Percentiles rank a stretch among this genome's conserved stretches.
phyloP scores from a whole-genome alignment of 1,284 basidiomycete genomes.

The Abortiporus biennis region DNA sequence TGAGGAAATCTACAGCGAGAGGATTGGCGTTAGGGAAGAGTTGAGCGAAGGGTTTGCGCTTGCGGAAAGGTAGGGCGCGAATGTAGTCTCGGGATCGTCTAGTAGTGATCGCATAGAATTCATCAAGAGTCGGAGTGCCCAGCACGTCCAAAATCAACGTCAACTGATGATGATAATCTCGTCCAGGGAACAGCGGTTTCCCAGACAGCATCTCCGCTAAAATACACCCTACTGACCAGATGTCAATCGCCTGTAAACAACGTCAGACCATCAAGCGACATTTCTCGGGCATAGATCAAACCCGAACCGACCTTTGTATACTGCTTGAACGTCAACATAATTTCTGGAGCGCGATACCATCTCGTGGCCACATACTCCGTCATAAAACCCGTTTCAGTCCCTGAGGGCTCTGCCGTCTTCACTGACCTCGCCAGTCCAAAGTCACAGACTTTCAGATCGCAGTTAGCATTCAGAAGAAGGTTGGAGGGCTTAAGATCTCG shows the following conservation, averaged over 20 bases:
- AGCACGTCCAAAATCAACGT: slow-evolving; percentile 84
- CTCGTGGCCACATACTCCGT: slow-evolving; percentile 92
- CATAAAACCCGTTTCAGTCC: slow-evolving; percentile 86
- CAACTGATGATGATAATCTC: slow-evolving; percentile 91
- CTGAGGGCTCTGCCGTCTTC: slow-evolving; percentile 1
- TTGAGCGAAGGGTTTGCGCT: slow-evolving; percentile 70
- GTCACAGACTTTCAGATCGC: slow-evolving; percentile 91
- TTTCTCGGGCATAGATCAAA: no score
- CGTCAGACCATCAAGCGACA: no score
- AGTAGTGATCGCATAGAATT: slow-evolving; percentile 90
- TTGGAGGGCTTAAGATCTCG: slow-evolving; percentile 96
- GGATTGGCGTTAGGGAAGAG: slow-evolving; percentile 84
- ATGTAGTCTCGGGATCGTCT: slow-evolving; percentile 87
- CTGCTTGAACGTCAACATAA: neutral
- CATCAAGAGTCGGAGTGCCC: slow-evolving; percentile 85
- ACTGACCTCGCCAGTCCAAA: slow-evolving; percentile 89
- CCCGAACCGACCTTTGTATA: no score
- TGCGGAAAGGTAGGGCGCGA: slow-evolving; percentile 87
- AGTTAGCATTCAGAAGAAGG: slow-evolving; percentile 92
- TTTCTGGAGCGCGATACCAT: slow-evolving; percentile 26
- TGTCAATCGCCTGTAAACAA: slow-evolving; percentile 92
- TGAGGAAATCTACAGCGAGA: slow-evolving; percentile 32
- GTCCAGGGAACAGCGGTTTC: slow-evolving; percentile 85
- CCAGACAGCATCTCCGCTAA: slow-evolving; percentile 92
- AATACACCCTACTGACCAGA: slow-evolving; percentile 93